phyloP scores from a whole-genome alignment of 78 protist genomes.

The Blattamonas nauphoetae region DNA sequence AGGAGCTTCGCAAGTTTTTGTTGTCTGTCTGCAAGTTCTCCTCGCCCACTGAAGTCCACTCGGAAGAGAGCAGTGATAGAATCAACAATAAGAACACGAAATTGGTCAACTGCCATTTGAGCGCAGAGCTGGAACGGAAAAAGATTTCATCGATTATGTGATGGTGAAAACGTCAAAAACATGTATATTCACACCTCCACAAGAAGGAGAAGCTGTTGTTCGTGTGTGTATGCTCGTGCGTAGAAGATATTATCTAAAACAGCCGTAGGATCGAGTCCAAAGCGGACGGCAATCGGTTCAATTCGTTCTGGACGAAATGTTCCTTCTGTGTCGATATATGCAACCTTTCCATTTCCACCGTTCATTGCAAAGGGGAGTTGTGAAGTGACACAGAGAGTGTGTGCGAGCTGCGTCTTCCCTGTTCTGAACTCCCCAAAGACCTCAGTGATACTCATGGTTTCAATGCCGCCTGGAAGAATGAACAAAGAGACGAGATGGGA shows the following conservation, averaged over 20 bases:
- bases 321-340: constrained; percentile 44
- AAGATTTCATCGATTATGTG: too few species aligned
- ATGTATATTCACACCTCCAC: too few species aligned
- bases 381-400: constrained; percentile 18
- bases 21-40: constrained; percentile 41
- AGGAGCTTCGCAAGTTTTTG: constrained; percentile 27
- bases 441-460: constrained; percentile 32
- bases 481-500: constrained; percentile 12
- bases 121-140: too few species aligned
- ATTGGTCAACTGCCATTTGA: constrained; percentile 18
- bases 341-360: constrained; percentile 41
- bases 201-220: constrained; percentile 8
- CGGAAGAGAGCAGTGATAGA: constrained; percentile 38
- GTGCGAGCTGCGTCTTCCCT: constrained; percentile 30
- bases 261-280: not conserved
- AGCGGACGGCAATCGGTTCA: constrained; percentile 27
- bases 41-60: constrained; percentile 41
- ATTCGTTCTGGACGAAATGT: constrained; percentile 38
- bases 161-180: too few species aligned
- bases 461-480: constrained; percentile 49
- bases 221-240: constrained; percentile 28
- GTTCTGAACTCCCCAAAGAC: constrained; percentile 47
- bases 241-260: constrained; percentile 22
- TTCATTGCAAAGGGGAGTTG: not conserved
- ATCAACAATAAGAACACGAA: constrained; percentile 16